Conservation (phyloP, 345 rosid genomes). For the Leavenworthia alabamica region DNA sequence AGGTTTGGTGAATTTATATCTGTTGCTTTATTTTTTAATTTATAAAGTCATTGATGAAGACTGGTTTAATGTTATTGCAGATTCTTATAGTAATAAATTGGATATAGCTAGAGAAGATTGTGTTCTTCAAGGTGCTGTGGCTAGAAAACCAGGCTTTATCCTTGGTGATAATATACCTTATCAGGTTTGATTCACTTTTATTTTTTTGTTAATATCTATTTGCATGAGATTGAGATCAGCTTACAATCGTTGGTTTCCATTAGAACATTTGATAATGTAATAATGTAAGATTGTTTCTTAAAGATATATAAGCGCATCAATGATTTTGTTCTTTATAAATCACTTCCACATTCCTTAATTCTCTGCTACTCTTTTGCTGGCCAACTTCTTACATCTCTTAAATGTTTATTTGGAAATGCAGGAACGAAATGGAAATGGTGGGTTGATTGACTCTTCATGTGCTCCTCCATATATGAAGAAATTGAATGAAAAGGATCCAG, state of each 20-base stretch:
- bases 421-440: constrained; percentile 34
- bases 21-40: constrained; percentile 4
- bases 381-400: background rate
- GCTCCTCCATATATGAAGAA: constrained; percentile 29
- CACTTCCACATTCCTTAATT: background rate
- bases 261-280: background rate
- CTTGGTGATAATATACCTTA: constrained; percentile 24
- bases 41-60: background rate
- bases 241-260: background rate
- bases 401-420: constrained; percentile 24
- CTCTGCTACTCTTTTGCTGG: constrained; percentile 5
- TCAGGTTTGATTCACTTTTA: constrained; percentile 37
- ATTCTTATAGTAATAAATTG: constrained; percentile 30
- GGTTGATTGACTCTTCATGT: constrained; percentile 25
- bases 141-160: constrained; percentile 10
- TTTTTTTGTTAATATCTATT: background rate
- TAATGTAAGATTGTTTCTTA: background rate
- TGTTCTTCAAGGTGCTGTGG: constrained; percentile 30
- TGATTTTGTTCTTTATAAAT: constrained; percentile 1
- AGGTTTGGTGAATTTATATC: constrained; percentile 25
- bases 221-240: background rate
- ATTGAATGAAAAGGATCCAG: constrained; percentile 23
- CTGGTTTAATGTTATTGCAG: constrained; percentile 29
- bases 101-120: constrained; percentile 15
- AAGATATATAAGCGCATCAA: background rate